Conservation (phyloP, 2,329 filamentous ascomycete genomes). For the Pseudogymnoascus sp. region DNA sequence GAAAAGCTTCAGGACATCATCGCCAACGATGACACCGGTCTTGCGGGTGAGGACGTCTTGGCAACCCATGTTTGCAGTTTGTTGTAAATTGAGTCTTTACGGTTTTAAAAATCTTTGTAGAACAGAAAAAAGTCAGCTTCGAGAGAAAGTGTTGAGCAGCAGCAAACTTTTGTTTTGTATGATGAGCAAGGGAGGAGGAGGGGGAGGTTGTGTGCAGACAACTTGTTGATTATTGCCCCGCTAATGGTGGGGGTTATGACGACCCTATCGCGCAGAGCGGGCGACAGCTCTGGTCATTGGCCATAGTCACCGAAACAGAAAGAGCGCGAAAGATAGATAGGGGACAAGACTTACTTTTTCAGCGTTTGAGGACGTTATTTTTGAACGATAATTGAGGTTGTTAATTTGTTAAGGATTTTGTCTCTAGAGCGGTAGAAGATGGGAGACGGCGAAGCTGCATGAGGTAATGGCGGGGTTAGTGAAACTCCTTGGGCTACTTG, state of each 20-base stretch:
- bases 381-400: not conserved
- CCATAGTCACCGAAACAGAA: not conserved
- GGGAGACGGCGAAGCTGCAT: not conserved
- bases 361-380: not conserved
- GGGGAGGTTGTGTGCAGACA: not conserved
- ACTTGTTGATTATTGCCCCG: conserved; percentile 4
- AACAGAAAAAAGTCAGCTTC: not conserved
- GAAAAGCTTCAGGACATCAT: conserved; percentile 67
- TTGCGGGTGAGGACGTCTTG: conserved; percentile 53
- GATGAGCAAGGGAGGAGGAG: not conserved
- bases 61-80: conserved; percentile 33
- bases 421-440: not conserved
- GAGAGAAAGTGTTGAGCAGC: not conserved
- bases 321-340: not conserved
- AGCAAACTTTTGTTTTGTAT: conserved; percentile 1
- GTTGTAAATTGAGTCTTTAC: conserved; percentile 11
- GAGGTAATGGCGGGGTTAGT: conserved; percentile 2
- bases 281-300: not conserved
- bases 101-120: not conserved
- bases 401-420: not conserved
- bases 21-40: conserved; percentile 58
- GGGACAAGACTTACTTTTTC: not conserved
- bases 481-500: not conserved
- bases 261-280: not conserved
- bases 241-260: conserved; percentile 8